Base-by-base conservation (phyloP, 257 asterid genomes). In the Salvia hispanica region DNA sequence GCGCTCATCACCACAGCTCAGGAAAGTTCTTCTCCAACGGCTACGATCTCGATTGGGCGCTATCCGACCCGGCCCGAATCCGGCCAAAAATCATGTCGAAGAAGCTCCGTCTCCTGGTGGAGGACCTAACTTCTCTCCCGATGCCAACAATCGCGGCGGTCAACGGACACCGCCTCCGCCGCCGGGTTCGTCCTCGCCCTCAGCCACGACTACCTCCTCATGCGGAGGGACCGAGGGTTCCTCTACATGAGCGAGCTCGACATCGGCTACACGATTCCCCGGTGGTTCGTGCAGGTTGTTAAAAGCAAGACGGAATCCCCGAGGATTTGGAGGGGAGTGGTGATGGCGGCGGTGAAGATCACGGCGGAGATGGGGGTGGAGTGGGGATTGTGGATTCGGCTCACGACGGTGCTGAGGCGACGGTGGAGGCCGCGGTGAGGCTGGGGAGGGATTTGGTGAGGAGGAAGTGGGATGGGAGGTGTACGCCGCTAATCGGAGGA, bases 101-200 rank as follows among this genome's bases (percentile, higher is more conserved):
- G 67, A 79, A 82, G 58, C 74, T 86, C 73, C 95, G 95, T 4
- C 31, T 63, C 16, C 55, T 89, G 44, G 77, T 89, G 43, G 74
- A 69, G 42, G 90, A 86, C 13, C 82, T 89, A 10, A 66, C 84
- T 73, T 62, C 80, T 54, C 76, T 86, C 62, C 95, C 96, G n/a
- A 89, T 89, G 92, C 96, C 96, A 7, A 86, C 94, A 1, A 82
- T 89, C 71, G 96, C 92, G 31, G 96, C 90, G 46, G 83, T 89
- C 36, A 84, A 83, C 13, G 92, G 92, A 18, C 90, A 83, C 71
- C 71, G 88, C 96, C 54, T 72, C 92, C 14, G 95, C 88, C 37
- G 82, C 77, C 13, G 95, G 90, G 2, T 74, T 89, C 70, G 28
- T 71, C 34, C 71, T 86, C 18, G 95, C 87, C 31, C 72, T 86